A percentile compares a stretch with the other conserved stretches of the same genome.
Conservation (phyloP, 495 filamentous ascomycete genomes). For the Friedmanniomyces simplex region DNA sequence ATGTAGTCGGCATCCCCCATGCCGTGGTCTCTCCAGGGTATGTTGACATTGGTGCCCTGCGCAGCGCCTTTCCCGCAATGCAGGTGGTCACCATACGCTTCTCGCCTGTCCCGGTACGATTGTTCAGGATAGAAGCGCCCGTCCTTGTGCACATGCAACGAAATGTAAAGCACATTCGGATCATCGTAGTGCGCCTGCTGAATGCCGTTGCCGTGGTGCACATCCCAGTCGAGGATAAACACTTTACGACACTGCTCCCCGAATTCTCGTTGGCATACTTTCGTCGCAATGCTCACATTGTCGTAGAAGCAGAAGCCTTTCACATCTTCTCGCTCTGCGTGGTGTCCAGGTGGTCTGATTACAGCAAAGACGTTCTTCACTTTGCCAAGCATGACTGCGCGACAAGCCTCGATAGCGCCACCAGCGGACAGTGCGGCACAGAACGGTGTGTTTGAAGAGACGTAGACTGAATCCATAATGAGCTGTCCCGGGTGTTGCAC, state of each 20-base stretch:
- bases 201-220: conserved; percentile 84
- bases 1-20: conserved; percentile 98
- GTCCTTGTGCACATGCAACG: conserved; percentile 76
- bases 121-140: conserved; percentile 74
- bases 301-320: conserved; percentile 98
- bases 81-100: conserved; percentile 60
- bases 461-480: conserved; percentile 76
- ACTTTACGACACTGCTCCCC: conserved; percentile 75
- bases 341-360: conserved; percentile 89
- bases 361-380: conserved; percentile 93
- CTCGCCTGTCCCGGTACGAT: conserved; percentile 24
- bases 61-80: conserved; percentile 66
- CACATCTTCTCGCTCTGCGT: conserved; percentile 71
- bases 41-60: conserved; percentile 84
- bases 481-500: conserved; percentile 36
- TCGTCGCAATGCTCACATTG: conserved; percentile 85
- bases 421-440: conserved; percentile 78
- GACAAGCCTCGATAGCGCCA: conserved; percentile 88
- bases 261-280: conserved; percentile 65
- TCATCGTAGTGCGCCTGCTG: conserved; percentile 92
- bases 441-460: conserved; percentile 69
- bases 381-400: conserved; percentile 63
- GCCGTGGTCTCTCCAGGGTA: conserved; percentile 77
- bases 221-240: conserved; percentile 91
- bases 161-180: conserved; percentile 92